Percentiles rank a stretch among this genome's conserved stretches.
Evolutionary conservation across 2,329 filamentous ascomycete genomes (phyloP).

Genomic region (Trichoderma simmonsii): DNA sequence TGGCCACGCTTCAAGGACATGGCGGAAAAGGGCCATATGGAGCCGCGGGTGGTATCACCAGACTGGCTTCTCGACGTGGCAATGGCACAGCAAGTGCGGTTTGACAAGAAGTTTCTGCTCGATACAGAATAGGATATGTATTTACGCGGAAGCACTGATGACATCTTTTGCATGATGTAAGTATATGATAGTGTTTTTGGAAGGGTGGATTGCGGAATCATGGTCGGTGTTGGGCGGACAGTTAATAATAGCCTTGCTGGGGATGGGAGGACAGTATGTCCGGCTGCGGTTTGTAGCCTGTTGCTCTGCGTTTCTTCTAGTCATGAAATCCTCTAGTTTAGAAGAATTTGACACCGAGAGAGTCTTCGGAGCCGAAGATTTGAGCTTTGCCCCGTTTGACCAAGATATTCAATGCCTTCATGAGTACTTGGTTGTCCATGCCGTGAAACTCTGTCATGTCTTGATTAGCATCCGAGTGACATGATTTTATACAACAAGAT

Average conservation of each 20-base stretch:
- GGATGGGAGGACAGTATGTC: background rate
- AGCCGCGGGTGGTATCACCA: constrained; percentile 73
- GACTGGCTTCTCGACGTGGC: constrained; percentile 91
- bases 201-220: background rate
- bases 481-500: too few relatives aligned
- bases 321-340: constrained; percentile 41
- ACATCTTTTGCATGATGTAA: constrained; percentile 1
- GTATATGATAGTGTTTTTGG: constrained; percentile 22
- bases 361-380: constrained; percentile 85
- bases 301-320: background rate
- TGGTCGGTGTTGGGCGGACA: background rate
- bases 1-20: constrained; percentile 80
- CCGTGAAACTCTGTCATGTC: constrained; percentile 71
- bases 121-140: constrained; percentile 21
- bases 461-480: background rate
- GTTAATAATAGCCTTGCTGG: background rate
- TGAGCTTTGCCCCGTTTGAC: constrained; percentile 91
- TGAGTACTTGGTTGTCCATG: constrained; percentile 80
- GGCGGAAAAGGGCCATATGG: constrained; percentile 74
- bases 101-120: constrained; percentile 60
- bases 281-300: background rate
- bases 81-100: constrained; percentile 79
- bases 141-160: background rate
- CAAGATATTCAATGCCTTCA: constrained; percentile 73
- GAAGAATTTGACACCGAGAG: constrained; percentile 95